phyloP scores from a whole-genome alignment of 2,329 filamentous ascomycete genomes.

The Neurospora sp. region DNA sequence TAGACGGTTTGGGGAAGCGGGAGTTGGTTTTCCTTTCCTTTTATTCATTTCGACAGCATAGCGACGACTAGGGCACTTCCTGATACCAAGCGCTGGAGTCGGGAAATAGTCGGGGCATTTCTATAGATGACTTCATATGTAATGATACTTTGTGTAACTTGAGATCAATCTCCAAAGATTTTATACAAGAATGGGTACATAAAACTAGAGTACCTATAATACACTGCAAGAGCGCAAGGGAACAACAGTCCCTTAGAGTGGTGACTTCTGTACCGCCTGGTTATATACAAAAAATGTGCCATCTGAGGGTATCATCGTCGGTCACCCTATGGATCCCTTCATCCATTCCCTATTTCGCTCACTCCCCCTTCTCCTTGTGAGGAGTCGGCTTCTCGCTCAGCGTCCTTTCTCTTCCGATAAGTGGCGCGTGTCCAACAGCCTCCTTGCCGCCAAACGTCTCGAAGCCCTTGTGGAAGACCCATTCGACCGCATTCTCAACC shows the following conservation, averaged over 20 bases:
- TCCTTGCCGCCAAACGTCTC: conserved; percentile 55
- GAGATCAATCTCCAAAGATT: background rate
- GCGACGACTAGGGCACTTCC: background rate
- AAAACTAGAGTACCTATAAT: background rate
- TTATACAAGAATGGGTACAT: background rate
- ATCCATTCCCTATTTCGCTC: conserved; percentile 5
- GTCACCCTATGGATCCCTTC: background rate
- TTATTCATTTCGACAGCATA: conserved; percentile 4
- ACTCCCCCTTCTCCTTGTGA: conserved; percentile 38
- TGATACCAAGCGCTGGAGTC: background rate
- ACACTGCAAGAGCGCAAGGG: background rate
- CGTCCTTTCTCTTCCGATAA: conserved; percentile 41
- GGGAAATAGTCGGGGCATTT: background rate
- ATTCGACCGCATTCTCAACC: conserved; percentile 86
- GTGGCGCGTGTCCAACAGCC: conserved; percentile 45
- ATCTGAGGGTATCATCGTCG: background rate
- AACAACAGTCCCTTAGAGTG: background rate
- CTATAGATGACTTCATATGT: background rate
- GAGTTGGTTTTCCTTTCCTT: conserved; percentile 1
- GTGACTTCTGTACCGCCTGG: background rate
- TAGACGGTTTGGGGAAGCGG: background rate
- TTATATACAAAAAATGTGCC: background rate
- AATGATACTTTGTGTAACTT: background rate
- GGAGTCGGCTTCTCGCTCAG: conserved; percentile 29
- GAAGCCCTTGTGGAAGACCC: conserved; percentile 77